These are phyloP conservation scores for Colletotrichum paranaense DNA, from an alignment of 2,329 filamentous ascomycete species.

Conservation along the genomic window DNA sequence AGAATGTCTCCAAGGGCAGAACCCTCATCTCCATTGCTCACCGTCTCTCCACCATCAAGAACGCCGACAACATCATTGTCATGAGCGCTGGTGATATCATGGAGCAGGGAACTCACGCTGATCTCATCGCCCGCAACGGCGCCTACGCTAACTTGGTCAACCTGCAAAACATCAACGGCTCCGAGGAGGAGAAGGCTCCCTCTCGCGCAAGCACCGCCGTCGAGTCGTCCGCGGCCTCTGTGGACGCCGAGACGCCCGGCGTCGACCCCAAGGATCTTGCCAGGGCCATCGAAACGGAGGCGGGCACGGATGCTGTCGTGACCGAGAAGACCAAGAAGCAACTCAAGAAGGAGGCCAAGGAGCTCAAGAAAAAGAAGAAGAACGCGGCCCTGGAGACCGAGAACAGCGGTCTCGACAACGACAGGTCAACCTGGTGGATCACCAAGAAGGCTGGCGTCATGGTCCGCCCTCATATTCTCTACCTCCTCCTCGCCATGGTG, in stretches of 20 bases:
- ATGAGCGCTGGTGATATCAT: constrained; percentile 68
- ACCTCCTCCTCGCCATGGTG: constrained; percentile 53
- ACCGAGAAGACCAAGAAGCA: constrained; percentile 47
- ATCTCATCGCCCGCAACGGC: constrained; percentile 62
- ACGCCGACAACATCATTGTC: constrained; percentile 75
- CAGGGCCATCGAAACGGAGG: constrained; percentile 14
- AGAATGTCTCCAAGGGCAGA: constrained; percentile 53
- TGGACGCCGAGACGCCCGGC: constrained; percentile 43
- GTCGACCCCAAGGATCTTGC: constrained; percentile 7
- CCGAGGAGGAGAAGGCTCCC: constrained; percentile 42
- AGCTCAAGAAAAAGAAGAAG: constrained; percentile 45
- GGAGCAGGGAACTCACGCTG: constrained; percentile 71
- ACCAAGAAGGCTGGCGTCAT: constrained; percentile 50
- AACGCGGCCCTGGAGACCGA: constrained; percentile 44
- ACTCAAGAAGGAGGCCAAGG: constrained; percentile 44
- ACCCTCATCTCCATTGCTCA: constrained; percentile 77
- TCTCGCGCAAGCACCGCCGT: constrained; percentile 46
- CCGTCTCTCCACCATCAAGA: constrained; percentile 67
- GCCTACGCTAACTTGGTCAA: constrained; percentile 65
- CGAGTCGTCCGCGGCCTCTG: constrained; percentile 55
- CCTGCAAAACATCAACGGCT: constrained; percentile 51
- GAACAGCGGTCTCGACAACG: constrained; percentile 50
- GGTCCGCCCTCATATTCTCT: constrained; percentile 51
- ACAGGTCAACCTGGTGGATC: constrained; percentile 53
- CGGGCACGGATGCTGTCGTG: constrained; percentile 52